Base-by-base conservation (phyloP, 2,329 filamentous ascomycete species). In the Xylaria sp. region DNA sequence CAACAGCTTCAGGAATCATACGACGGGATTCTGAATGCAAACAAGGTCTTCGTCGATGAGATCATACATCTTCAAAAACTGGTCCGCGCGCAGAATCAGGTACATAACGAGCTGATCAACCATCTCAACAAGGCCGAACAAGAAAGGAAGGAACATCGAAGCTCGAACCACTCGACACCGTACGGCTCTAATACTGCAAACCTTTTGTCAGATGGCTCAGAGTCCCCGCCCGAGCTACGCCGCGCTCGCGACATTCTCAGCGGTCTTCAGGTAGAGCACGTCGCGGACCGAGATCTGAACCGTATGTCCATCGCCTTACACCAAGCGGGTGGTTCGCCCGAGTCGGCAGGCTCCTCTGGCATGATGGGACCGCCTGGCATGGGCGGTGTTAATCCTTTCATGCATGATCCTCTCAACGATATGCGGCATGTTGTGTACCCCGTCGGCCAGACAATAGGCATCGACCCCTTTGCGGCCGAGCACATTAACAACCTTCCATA, bases 401-500 rank as follows among this genome's bases (percentile, higher is more conserved):
- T 83, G 62, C 74, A 81, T 56, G 81, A 85, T 56, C 76, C 80
- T 38, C 75, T 85, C 62, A 80, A 74, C 61, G 82, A 85, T 56
- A 78, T 83, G 59, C 75, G 82, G 41, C 82, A 84, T 59, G 83
- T 95, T 49, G 92, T 97, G 8, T 97, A 97, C 69, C 92, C 93
- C 0, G 91, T 96, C 16, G 92, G 92, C 17, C 86, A 92, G 61
- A 94, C 88, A 0, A 90, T 95, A 61, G 92, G 92, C 48, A 97
- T 97, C 62, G 92, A 97, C 68, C 92, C 93, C 1, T 94, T 96
- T 81, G 92, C 93, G 69, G 89, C 90, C 63, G 92, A 97, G 65
- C 92, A 97, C 68, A 91, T 97, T 68, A 86, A 93, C 75, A 96
- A 96, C 69, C 95, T 97, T 51, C 91, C 92, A 0, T 97, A 96